Evolutionary conservation across 2,329 filamentous ascomycete genomes (phyloP), one percentile per base, ranked within the genome.

Genomic region (Trematosphaeria pertusa): DNA sequence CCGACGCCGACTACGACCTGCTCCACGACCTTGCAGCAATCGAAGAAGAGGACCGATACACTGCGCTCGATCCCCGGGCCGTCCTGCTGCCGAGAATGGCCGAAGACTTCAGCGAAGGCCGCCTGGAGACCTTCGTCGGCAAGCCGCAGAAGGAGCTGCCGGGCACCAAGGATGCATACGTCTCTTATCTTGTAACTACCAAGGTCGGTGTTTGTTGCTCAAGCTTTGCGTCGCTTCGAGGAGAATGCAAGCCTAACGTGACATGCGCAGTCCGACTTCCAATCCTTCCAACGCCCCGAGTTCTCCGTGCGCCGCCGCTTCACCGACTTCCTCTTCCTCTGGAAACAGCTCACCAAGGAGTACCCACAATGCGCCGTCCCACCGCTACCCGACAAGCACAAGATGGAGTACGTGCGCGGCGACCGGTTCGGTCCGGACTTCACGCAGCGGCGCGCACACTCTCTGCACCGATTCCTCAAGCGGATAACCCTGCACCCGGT

Each of bases 391-490:
- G 94, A 97, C 75, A 99, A 97, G 80, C 93, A 97, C 79, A 95
- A 95, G 75, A 96, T 99, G 89, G 91, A 96, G 68, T 97, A 97
- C 69, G 94, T 97, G 40, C 89, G 92, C 26, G 94, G 94, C 60
- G 93, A 97, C 77, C 88, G 94, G 54, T 99, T 99, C 73, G 91
- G 92, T 7, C 75, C 87, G 38, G 94, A 97, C 74, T 99, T 99
- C 71, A 99, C 91, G 24, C 81, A 85, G 35, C 87, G 94, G 24
- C 86, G 94, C 59, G 91, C 91, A 39, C 88, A 92, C 78, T 97
- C 92, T 3, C 81, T 99, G 41, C 87, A 95, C 73, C 88, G 94
- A 41, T 99, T 99, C 70, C 81, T 99, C 35, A 85, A 87, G 64
- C 88, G 94, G 4, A 79, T 97, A 46, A 86, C 92, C 3, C 80